Evolutionary conservation across 202 grass and related monocot genomes (phyloP), one percentile per base, ranked within the genome.

Genomic region (Bolboschoenoplectus hybrid): DNA sequence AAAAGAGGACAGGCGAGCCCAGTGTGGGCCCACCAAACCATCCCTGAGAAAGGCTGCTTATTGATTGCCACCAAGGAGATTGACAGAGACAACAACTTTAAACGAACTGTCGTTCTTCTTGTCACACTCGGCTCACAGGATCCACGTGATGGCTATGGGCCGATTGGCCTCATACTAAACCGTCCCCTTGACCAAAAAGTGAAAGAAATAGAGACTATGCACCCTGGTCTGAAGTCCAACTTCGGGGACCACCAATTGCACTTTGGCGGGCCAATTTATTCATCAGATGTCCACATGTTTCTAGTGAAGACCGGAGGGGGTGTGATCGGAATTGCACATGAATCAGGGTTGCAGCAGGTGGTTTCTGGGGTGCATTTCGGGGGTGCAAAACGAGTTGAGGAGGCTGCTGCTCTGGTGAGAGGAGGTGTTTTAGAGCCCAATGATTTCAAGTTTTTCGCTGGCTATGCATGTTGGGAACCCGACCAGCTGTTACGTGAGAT

Each of bases 401-500:
- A 91, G 76, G 91, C 90, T 9, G 81, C 85, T 38, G 41, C 38
- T 56, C 80, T 94, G 41, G 81, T 94, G 17, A 87, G 89, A 82
- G 90, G 89, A 43, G 90, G 92, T 3, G 62, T 85, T 0, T 49
- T 97, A 20, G 90, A 74, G 40, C 86, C 91, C 2, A 81, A 87
- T 43, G 93, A 97, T 86, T 85, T 99, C 11, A 94, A 91, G 32
- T 97, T 99, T 85, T 99, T 93, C 34, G 74, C 88, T 2, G 97
- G 97, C 1, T 94, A 94, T 47, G 90, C 93, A 9, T 89, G 92
- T 9, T 99, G 97, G 97, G 88, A 87, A 16, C 84, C 85, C 44
- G 93, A 99, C 8, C 97, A 99, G 86, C 68, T 99, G 85, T 57
- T 91, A 82, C 82, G 81, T 81, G 97, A 99, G 89, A 93, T 99